A percentile compares a stretch with the other conserved stretches of the same genome.
These are phyloP conservation scores for Penicillium sp. DNA, from an alignment of 2,329 filamentous ascomycete species.

Conservation along the genomic window DNA sequence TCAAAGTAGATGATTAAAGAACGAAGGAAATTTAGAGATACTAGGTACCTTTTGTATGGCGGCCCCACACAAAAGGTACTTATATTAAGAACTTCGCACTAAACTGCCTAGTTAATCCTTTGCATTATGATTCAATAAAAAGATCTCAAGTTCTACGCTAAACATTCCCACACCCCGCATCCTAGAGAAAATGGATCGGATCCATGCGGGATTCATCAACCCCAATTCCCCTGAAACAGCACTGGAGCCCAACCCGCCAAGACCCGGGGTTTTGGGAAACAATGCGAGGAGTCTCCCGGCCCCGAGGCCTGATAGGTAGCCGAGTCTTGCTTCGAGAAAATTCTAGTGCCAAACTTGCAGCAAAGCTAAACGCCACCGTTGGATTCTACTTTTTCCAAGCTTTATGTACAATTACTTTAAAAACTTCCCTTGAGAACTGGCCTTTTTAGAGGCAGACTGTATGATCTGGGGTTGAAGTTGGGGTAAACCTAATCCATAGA, in stretches of 20 bases:
- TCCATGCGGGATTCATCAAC: neutral
- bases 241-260: neutral
- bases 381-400: neutral
- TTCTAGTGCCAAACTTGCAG: neutral
- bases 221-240: neutral
- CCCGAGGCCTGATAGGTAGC: neutral
- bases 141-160: no score
- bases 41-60: neutral
- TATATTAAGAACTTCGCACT: neutral
- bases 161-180: neutral
- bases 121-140: neutral
- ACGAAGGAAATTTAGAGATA: neutral
- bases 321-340: constrained; percentile 3
- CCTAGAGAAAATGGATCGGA: neutral
- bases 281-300: neutral
- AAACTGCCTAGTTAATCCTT: neutral
- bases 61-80: neutral
- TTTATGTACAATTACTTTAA: neutral
- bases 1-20: no score
- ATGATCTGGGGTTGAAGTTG: neutral
- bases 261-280: neutral
- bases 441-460: neutral
- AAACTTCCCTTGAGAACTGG: neutral
- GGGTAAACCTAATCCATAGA: neutral
- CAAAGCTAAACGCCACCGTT: constrained; percentile 3